Evolutionary conservation across 352 stramenopile species (phyloP), one percentile per base, ranked within the genome.

Genomic region (Phytophthora citricola): DNA sequence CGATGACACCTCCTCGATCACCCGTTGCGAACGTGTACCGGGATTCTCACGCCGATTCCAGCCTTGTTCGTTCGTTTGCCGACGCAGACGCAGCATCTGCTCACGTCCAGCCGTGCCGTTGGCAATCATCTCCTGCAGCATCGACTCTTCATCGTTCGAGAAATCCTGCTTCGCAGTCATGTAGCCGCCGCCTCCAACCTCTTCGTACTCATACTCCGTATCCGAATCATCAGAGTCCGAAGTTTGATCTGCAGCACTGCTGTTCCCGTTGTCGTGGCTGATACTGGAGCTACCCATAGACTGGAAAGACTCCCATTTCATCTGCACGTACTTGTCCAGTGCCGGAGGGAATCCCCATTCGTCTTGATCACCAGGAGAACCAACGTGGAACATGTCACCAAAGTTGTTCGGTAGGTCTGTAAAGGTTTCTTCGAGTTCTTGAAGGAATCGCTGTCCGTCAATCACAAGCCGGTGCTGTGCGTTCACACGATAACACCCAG

Each of bases 231-330:
- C 73, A 20, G 81, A 88, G 26, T 80, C 79, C 2, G 78, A 82
- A 9, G 66, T 74, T 32, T 69, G 75, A 27, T 61, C 62, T 6
- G 46, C 66, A 8, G 44, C 59, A 8, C 58, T 66, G 14, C 34
- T 69, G 32, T 58, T 53, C 27, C 62, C 63, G 39, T 39, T 72
- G 11, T 59, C 59, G 32, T 53, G 63, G 9, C 27, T 73, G 5
- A 66, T 60, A 9, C 32, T 62, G 34, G 17, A 64, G 17, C 53
- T 68, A 11, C 39, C 38, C 44, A 64, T 51, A 7, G 57, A 48
- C 46, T 89, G 85, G 67, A 93, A 93, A 24, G 83, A 91, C 7
- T 85, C 71, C 85, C 85, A 93, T 63, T 93, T 93, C 56, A 93
- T 63, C 75, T 93, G 85, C 48, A 89, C 78, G 56, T 93, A 93